Base-by-base conservation (phyloP, 2,329 filamentous ascomycete species). In the Dactylellina sp. region DNA sequence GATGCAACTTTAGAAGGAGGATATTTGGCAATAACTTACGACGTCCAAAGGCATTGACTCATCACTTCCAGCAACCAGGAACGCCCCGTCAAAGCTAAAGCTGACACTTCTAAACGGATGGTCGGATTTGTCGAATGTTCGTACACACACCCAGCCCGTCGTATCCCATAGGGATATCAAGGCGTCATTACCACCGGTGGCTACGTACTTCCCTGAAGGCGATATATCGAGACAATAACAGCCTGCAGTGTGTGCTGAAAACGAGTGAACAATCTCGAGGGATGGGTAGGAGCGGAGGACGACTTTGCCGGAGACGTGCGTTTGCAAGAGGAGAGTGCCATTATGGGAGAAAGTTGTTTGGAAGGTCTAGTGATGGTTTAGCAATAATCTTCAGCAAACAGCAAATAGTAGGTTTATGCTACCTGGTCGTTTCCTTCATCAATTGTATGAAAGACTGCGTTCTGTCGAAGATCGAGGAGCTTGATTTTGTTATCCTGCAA, bases 141-240 rank as follows among this genome's bases (percentile, higher is more conserved):
- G 81, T 50, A 82, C 80, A 75, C 84, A 85, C n/a, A 84, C 82
- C 84, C 84, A 86, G 61, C 84, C 83, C 24, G 81, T 80, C 1
- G 85, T 86, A 76, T 86, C 84, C 84, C 84, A 86, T 1, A 86
- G 79, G 1, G 83, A 83, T 62, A 86, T 82, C 20, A 85, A 80
- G 5, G 83, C 83, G 71, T 86, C 85, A 55, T 82, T 83, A n/a
- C 83, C 84, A 11, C 84, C 85, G 0, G 84, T 82, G 0, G 85
- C 85, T 12, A 86, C 79, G 37, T 83, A 83, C 20, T 82, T 81
- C 28, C 84, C 85, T n/a, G 82, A 81, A 0, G 84, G 84, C 3
- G 83, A 84, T 70, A 85, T 81, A 53, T 81, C 82, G 20, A 85
- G 80, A 9, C 81, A 81, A 77, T 83, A 83, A 71, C 83, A 84